A percentile compares a stretch with the other conserved stretches of the same genome.
These are phyloP conservation scores for Canavalia ensiformis DNA, from an alignment of 306 rosid species.

Conservation along the genomic window DNA sequence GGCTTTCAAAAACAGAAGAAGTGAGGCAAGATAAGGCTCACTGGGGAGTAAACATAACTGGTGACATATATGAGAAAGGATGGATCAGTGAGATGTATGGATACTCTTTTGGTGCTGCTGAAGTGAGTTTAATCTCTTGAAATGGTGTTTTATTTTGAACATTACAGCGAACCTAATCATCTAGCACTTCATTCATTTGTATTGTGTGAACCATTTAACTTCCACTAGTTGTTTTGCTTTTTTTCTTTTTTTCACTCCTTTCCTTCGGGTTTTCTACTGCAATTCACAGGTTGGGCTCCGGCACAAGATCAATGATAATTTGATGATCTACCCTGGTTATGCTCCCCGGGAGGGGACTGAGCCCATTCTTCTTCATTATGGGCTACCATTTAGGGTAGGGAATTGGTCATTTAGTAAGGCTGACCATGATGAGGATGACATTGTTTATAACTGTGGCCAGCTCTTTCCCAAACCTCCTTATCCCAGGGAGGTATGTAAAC, in stretches of 20 bases:
- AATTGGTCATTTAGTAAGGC: slow-evolving; percentile 92
- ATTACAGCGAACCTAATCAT: neutral
- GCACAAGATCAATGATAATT: slow-evolving; percentile 89
- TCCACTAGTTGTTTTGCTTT: slow-evolving; percentile 15
- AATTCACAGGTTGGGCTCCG: slow-evolving; percentile 81
- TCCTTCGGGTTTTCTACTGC: slow-evolving; percentile 10
- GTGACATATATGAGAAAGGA: slow-evolving; percentile 84
- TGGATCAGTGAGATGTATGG: slow-evolving; percentile 99
- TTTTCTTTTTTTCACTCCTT: slow-evolving; percentile 13
- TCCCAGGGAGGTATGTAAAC: slow-evolving; percentile 78
- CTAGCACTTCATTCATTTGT: slow-evolving; percentile 12
- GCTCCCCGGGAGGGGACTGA: slow-evolving; percentile 66
- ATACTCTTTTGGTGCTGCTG: slow-evolving; percentile 95
- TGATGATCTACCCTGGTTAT: slow-evolving; percentile 95
- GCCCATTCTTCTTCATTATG: slow-evolving; percentile 95
- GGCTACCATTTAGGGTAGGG: slow-evolving; percentile 78
- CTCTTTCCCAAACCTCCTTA: slow-evolving; percentile 94
- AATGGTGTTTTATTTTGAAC: slow-evolving; percentile 12
- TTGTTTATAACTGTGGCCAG: slow-evolving; percentile 74
- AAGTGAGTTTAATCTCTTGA: slow-evolving; percentile 62
- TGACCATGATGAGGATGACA: slow-evolving; percentile 78
- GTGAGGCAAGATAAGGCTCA: slow-evolving; percentile 90
- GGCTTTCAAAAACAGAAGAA: slow-evolving; percentile 97
- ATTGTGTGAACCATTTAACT: slow-evolving; percentile 7
- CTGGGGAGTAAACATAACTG: slow-evolving; percentile 85